Evolutionary conservation across 768 basidiomycete species (phyloP).

Genomic region (Mycena epipterygia): DNA sequence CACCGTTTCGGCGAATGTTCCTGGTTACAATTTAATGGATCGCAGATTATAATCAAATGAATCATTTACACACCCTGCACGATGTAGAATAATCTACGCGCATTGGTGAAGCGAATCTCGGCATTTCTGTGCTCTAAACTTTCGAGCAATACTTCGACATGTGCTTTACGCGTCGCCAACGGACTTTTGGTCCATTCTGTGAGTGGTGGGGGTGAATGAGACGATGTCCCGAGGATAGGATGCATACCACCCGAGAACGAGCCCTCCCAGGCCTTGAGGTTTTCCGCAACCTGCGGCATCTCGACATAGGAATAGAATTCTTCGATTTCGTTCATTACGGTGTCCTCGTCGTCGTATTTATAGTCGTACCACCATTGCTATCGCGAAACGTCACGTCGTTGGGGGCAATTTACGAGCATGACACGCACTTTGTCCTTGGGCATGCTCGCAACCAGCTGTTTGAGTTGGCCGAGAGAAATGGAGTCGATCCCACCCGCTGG

Average conservation of each 20-base stretch:
- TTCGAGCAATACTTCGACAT: slow-evolving; percentile 87
- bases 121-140: slow-evolving; percentile 89
- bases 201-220: slow-evolving; percentile 25
- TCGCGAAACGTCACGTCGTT: slow-evolving; percentile 41
- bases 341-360: slow-evolving; percentile 96
- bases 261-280: slow-evolving; percentile 89
- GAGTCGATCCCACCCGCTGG: slow-evolving; percentile 68
- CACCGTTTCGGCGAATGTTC: slow-evolving; percentile 90
- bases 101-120: slow-evolving; percentile 88
- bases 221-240: slow-evolving; percentile 21
- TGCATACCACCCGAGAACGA: slow-evolving; percentile 81
- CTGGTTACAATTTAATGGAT: slow-evolving; percentile 52
- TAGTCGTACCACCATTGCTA: slow-evolving; percentile 93
- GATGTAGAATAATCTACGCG: slow-evolving; percentile 89
- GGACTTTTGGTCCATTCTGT: slow-evolving; percentile 85
- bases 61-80: slow-evolving; percentile 78
- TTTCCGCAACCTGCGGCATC: slow-evolving; percentile 91
- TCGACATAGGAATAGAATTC: slow-evolving; percentile 99
- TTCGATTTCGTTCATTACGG: slow-evolving; percentile 94
- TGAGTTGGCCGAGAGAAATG: slow-evolving; percentile 86
- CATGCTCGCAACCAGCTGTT: slow-evolving; percentile 67
- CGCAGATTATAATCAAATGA: slow-evolving; percentile 7
- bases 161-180: slow-evolving; percentile 71
- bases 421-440: slow-evolving; percentile 30
- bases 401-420: slow-evolving; percentile 19